Percentiles rank a stretch among this genome's conserved stretches.
phyloP scores from a whole-genome alignment of 257 asterid species.

The Agastache rugosa region DNA sequence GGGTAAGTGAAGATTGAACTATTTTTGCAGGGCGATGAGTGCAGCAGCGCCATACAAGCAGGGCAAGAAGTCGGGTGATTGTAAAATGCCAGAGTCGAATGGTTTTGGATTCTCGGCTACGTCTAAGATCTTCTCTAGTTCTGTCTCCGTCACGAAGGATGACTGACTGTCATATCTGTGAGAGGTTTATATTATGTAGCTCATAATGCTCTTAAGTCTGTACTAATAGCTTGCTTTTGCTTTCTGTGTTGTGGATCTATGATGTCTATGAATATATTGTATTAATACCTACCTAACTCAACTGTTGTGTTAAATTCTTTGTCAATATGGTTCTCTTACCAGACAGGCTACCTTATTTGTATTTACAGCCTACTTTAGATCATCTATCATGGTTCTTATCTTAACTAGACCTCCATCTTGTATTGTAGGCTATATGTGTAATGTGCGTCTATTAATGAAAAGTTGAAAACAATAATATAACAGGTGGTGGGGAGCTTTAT shows the following conservation, averaged over 20 bases:
- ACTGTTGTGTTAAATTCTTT: slow-evolving; percentile 13
- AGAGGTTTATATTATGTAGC: slow-evolving; percentile 31
- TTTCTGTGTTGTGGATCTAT: slow-evolving; percentile 18
- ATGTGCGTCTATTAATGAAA: too few relatives aligned
- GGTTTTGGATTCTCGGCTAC: slow-evolving; percentile 51
- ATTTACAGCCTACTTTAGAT: slow-evolving; percentile 2
- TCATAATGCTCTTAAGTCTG: slow-evolving; percentile 12
- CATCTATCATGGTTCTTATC: background rate
- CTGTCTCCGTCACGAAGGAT: slow-evolving; percentile 44
- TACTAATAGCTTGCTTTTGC: slow-evolving; percentile 21
- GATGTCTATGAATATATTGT: slow-evolving; percentile 4
- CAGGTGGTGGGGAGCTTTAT: too few relatives aligned
- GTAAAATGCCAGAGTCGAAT: slow-evolving; percentile 43
- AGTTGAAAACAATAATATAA: too few relatives aligned
- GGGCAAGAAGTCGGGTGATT: slow-evolving; percentile 46
- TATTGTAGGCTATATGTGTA: background rate
- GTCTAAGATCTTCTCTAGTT: slow-evolving; percentile 53
- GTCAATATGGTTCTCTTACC: background rate
- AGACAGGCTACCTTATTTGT: slow-evolving; percentile 2
- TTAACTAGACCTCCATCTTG: background rate
- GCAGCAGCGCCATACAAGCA: slow-evolving; percentile 63
- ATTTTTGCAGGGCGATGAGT: slow-evolving; percentile 58
- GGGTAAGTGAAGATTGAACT: background rate
- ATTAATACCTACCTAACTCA: background rate
- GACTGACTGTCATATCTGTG: slow-evolving; percentile 30